Evolutionary conservation across 2,329 filamentous ascomycete species (phyloP).

Genomic region (Neoscytalidium dimidiatum): DNA sequence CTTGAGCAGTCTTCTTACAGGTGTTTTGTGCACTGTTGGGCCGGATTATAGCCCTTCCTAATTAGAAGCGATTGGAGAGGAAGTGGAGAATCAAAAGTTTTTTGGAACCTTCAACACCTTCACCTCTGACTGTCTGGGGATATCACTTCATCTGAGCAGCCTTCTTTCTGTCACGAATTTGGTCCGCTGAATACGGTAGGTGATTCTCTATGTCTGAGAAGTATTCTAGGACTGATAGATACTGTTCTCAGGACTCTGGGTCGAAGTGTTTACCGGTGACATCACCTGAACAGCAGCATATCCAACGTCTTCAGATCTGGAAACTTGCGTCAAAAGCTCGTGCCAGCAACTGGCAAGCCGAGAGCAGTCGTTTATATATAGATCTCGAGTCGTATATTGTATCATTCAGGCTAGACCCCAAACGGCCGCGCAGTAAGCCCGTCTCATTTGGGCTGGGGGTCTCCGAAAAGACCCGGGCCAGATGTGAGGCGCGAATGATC

Average conservation of each 20-base stretch:
- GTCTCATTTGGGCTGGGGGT: background rate
- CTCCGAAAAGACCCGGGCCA: slow-evolving; percentile 8
- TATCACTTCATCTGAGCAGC: background rate
- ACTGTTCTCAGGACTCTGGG: no score
- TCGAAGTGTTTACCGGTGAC: no score
- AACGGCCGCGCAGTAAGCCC: background rate
- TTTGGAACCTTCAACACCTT: background rate
- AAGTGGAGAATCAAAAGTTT: background rate
- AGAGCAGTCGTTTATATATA: background rate
- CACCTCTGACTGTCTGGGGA: no score
- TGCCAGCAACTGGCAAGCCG: slow-evolving; percentile 5
- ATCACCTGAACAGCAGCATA: no score
- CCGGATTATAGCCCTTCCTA: background rate
- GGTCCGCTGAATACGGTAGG: no score
- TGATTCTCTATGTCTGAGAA: no score
- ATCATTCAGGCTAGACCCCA: background rate
- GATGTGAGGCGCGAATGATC: background rate
- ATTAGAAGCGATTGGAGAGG: background rate
- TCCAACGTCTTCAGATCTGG: background rate
- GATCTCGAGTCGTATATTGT: background rate
- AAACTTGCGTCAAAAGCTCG: background rate
- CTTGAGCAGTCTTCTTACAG: background rate
- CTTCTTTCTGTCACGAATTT: background rate
- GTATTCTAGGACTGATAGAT: no score
- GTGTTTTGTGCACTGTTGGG: background rate